Conservation (phyloP, 345 rosid species). For the Nephelium lappaceum region DNA sequence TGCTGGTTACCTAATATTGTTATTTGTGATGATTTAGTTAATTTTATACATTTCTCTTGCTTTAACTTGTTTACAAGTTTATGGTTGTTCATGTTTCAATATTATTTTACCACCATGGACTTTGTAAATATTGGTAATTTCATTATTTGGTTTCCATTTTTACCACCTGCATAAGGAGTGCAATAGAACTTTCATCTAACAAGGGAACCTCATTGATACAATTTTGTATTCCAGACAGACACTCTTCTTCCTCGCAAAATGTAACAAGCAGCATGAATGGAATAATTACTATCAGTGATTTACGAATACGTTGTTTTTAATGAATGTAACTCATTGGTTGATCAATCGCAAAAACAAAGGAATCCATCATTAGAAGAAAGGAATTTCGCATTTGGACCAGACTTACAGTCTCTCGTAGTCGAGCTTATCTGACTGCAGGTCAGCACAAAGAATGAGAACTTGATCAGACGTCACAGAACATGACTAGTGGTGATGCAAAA, state of each 20-base stretch:
- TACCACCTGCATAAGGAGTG: too few species aligned
- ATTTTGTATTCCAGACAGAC: background rate
- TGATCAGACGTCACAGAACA: background rate
- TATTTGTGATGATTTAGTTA: background rate
- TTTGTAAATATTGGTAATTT: too few species aligned
- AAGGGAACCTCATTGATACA: background rate
- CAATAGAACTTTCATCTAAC: too few species aligned
- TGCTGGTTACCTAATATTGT: background rate
- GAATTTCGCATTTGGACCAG: background rate
- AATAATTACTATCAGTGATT: background rate
- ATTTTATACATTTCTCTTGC: background rate
- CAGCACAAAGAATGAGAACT: background rate
- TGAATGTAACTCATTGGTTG: background rate
- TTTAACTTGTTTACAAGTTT: too few species aligned
- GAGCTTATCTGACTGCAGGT: constrained; percentile 79
- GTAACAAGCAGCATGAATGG: background rate
- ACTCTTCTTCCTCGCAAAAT: background rate
- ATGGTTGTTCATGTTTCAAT: too few species aligned
- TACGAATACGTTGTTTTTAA: background rate
- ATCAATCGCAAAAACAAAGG: background rate
- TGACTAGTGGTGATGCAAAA: too few species aligned
- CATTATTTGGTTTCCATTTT: too few species aligned
- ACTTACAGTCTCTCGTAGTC: constrained; percentile 70
- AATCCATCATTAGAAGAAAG: background rate
- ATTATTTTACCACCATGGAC: too few species aligned